Conservation (phyloP, 371 early-diverging fungal genomes). For the Actinomucor elegans region DNA sequence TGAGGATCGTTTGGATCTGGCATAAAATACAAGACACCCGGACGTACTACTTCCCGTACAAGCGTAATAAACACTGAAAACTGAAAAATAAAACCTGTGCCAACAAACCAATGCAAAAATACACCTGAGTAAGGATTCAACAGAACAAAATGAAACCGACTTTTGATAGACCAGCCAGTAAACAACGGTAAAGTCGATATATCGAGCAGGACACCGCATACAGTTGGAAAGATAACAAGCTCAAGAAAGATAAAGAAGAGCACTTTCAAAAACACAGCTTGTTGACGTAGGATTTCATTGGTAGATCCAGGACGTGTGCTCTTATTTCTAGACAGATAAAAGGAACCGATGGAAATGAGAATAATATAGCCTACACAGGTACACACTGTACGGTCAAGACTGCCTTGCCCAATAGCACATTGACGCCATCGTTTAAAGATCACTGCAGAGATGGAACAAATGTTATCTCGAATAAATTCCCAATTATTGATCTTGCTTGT, state of each 20-base stretch:
- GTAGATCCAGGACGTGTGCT: slow-evolving; percentile 30
- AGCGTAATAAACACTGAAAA: slow-evolving; percentile 75
- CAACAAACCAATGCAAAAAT: slow-evolving; percentile 85
- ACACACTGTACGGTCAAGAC: slow-evolving; percentile 31
- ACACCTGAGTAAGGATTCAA: slow-evolving; percentile 64
- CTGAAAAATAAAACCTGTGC: slow-evolving; percentile 86
- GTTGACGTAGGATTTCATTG: slow-evolving; percentile 45
- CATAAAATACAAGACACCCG: slow-evolving; percentile 92
- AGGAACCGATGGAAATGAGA: slow-evolving; percentile 33
- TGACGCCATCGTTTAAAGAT: slow-evolving; percentile 25
- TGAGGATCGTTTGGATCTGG: slow-evolving; percentile 89
- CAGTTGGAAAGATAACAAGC: slow-evolving; percentile 76
- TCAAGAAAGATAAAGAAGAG: slow-evolving; percentile 78
- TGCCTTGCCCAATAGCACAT: slow-evolving; percentile 30
- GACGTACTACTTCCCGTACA: slow-evolving; percentile 75
- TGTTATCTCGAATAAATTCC: background rate
- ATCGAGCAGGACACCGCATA: slow-evolving; percentile 80
- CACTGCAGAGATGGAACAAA: slow-evolving; percentile 2
- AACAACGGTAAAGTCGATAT: slow-evolving; percentile 75
- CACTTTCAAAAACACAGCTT: slow-evolving; percentile 55
- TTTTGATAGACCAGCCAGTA: slow-evolving; percentile 49
- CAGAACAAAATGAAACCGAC: slow-evolving; percentile 55
- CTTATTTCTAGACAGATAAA: slow-evolving; percentile 34
- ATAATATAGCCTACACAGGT: slow-evolving; percentile 34
- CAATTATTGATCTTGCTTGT: slow-evolving; percentile 3